These are phyloP conservation scores for Serendipita sp. DNA, from an alignment of 768 basidiomycete genomes.

Conservation along the genomic window DNA sequence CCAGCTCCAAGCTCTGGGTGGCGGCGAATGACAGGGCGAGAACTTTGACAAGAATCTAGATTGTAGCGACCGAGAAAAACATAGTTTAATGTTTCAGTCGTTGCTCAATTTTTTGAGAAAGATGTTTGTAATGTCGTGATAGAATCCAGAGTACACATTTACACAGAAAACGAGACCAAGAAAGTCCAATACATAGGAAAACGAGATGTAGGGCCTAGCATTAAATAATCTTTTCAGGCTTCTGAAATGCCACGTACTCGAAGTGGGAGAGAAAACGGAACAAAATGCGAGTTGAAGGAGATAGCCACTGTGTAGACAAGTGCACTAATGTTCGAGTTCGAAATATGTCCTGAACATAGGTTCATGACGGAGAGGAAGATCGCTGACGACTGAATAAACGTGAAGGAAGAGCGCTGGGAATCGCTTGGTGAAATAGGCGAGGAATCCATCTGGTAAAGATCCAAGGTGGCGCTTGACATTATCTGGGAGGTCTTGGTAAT, in stretches of 20 bases:
- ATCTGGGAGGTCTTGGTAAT: constrained; percentile 93
- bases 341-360: constrained; percentile 88
- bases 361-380: constrained; percentile 59
- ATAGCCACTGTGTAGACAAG: background rate
- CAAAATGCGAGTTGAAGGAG: no score
- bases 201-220: background rate
- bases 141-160: no score
- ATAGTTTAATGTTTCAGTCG: no score
- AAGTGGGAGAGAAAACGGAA: no score
- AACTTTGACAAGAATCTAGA: no score
- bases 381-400: constrained; percentile 68
- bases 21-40: no score
- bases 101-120: no score
- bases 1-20: no score
- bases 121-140: no score
- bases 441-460: constrained; percentile 80
- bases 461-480: constrained; percentile 80
- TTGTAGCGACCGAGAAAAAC: no score
- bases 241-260: background rate
- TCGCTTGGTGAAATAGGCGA: constrained; percentile 85
- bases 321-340: constrained; percentile 30
- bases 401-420: constrained; percentile 86
- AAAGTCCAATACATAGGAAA: background rate
- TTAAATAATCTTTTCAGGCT: no score
- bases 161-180: no score